Evolutionary conservation across 352 stramenopile species (phyloP).

Genomic region (Phytophthora litchii): DNA sequence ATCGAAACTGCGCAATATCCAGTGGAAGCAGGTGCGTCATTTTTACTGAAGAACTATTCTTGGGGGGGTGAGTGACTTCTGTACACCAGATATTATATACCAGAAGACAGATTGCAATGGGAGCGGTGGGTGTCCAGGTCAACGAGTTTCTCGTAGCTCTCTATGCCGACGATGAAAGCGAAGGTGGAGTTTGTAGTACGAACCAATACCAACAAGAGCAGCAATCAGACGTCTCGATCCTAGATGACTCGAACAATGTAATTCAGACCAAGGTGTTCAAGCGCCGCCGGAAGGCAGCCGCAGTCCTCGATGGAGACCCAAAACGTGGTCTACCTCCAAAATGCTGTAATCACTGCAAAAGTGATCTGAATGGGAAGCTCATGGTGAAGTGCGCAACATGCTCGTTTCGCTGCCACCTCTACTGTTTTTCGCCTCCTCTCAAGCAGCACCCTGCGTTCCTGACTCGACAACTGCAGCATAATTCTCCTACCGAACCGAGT

Average conservation of each 20-base stretch:
- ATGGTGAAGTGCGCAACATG: slow-evolving; percentile 56
- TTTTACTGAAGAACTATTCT: slow-evolving; percentile 17
- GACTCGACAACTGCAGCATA: slow-evolving; percentile 23
- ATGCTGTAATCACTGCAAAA: slow-evolving; percentile 62
- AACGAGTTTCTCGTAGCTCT: slow-evolving; percentile 6
- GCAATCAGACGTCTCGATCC: not conserved
- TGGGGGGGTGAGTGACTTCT: no score
- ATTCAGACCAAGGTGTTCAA: slow-evolving; percentile 36
- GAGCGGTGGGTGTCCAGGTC: slow-evolving; percentile 18
- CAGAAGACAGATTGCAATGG: slow-evolving; percentile 14
- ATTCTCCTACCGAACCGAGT: not conserved
- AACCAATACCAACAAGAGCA: slow-evolving; percentile 4
- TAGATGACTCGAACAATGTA: slow-evolving; percentile 15
- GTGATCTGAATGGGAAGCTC: slow-evolving; percentile 72
- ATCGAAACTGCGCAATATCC: slow-evolving; percentile 4
- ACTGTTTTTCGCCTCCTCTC: slow-evolving; percentile 69
- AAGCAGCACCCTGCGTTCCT: slow-evolving; percentile 61
- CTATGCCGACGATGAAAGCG: not conserved
- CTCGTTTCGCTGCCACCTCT: slow-evolving; percentile 63
- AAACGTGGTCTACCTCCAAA: slow-evolving; percentile 16
- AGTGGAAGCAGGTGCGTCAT: slow-evolving; percentile 8
- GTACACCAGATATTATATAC: no score
- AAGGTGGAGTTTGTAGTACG: not conserved
- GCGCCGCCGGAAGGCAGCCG: slow-evolving; percentile 19
- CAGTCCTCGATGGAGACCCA: slow-evolving; percentile 5